Conservation (phyloP, 805 yeast species). For the Hanseniaspora valbyensis region DNA sequence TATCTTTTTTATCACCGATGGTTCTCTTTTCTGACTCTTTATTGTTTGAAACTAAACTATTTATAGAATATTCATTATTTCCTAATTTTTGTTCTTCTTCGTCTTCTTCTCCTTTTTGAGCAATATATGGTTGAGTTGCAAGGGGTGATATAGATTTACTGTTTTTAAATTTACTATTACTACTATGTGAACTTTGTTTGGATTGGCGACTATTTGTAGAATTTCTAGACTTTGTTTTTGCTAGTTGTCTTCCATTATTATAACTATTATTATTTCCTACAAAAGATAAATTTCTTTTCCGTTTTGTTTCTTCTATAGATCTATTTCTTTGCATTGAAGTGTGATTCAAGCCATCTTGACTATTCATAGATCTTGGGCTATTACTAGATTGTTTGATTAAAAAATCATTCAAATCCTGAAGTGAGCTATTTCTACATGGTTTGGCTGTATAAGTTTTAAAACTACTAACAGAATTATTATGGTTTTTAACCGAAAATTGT, state of each 20-base stretch:
- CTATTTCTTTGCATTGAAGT: neutral
- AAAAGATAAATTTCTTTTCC: constrained; percentile 21
- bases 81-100: no score
- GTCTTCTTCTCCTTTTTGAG: no score
- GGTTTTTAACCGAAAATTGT: constrained; percentile 12
- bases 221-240: constrained; percentile 9
- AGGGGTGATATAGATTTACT: neutral
- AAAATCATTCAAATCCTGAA: constrained; percentile 4
- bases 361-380: constrained; percentile 4
- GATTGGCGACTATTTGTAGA: constrained; percentile 7
- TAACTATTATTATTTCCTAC: constrained; percentile 20
- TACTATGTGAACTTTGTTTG: neutral
- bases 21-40: no score
- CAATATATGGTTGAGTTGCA: neutral
- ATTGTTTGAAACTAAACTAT: no score
- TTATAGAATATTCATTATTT: no score
- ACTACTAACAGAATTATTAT: neutral
- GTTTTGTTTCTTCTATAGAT: constrained; percentile 16
- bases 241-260: constrained; percentile 14
- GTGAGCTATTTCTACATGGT: neutral
- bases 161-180: neutral
- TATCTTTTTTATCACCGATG: no score
- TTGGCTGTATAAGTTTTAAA: constrained; percentile 2
- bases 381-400: neutral
- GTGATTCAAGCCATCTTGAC: neutral